Percentiles rank a stretch among this genome's conserved stretches.
Conservation (phyloP, 805 yeast genomes). For the Maudiozyma serrabonitensis region DNA sequence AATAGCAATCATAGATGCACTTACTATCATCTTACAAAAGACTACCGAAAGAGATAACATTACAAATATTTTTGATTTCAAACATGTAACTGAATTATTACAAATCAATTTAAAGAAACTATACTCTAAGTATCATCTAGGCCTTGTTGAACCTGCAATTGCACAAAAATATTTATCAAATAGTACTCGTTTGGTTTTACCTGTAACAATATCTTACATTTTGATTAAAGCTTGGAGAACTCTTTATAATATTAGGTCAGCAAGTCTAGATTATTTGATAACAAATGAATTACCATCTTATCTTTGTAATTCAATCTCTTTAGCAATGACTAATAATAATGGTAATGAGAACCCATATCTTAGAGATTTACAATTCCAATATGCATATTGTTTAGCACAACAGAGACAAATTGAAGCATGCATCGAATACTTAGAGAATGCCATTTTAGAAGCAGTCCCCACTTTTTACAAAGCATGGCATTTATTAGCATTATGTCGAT, state of each 20-base stretch:
- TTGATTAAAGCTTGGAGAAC: constrained; percentile 20
- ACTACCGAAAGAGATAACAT: constrained; percentile 6
- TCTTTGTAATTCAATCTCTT: constrained; percentile 21
- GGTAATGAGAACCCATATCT: background rate
- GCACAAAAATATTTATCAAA: constrained; percentile 18
- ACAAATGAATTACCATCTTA: constrained; percentile 12
- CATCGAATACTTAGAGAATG: constrained; percentile 36
- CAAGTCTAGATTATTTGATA: constrained; percentile 9
- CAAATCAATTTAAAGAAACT: constrained; percentile 8
- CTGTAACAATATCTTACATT: constrained; percentile 10
- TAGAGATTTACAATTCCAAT: constrained; percentile 30
- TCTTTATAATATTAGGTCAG: constrained; percentile 13
- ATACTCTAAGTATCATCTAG: constrained; percentile 13
- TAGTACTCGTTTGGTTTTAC: constrained; percentile 11
- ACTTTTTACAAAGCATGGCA: constrained; percentile 58
- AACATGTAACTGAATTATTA: constrained; percentile 6
- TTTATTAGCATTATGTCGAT: constrained; percentile 50
- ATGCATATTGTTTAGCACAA: constrained; percentile 41
- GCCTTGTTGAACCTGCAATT: constrained; percentile 10
- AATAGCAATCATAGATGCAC: constrained; percentile 25
- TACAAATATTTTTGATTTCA: constrained; percentile 13
- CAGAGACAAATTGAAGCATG: constrained; percentile 36
- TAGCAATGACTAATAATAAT: constrained; percentile 4
- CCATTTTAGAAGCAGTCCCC: constrained; percentile 41
- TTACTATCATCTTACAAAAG: constrained; percentile 16